phyloP scores from a whole-genome alignment of 306 rosid genomes.

The Citrullus colocynthis region DNA sequence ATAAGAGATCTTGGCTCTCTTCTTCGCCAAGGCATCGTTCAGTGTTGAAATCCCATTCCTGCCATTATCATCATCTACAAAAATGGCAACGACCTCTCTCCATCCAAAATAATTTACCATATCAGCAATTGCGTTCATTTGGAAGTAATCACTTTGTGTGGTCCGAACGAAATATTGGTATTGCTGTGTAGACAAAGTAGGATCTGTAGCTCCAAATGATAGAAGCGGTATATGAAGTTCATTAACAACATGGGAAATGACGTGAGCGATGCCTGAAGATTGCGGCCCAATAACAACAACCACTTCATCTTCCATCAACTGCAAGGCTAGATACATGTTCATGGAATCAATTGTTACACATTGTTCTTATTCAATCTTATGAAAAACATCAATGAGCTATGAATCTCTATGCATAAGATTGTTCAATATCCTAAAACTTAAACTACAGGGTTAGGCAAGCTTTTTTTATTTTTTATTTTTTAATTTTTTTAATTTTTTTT shows the following conservation, averaged over 20 bases:
- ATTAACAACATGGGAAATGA: constrained; percentile 71
- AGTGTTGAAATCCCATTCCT: constrained; percentile 58
- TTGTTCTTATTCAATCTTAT: not conserved
- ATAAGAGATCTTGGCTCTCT: constrained; percentile 56
- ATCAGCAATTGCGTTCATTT: constrained; percentile 78
- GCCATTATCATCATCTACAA: constrained; percentile 76
- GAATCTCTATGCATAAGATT: not conserved
- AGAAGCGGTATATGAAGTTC: constrained; percentile 89
- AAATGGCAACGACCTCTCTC: constrained; percentile 77
- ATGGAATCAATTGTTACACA: constrained; percentile 11
- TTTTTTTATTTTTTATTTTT: no score
- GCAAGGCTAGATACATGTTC: constrained; percentile 52
- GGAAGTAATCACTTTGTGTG: constrained; percentile 64
- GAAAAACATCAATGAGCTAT: not conserved
- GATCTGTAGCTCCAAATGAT: constrained; percentile 86
- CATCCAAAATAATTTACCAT: constrained; percentile 45
- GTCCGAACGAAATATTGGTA: constrained; percentile 71
- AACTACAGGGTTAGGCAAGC: not conserved
- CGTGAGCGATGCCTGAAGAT: constrained; percentile 86
- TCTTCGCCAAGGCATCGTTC: constrained; percentile 58
- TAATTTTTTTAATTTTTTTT: no score
- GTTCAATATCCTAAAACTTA: not conserved
- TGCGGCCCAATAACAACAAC: constrained; percentile 81
- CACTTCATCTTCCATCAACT: constrained; percentile 66
- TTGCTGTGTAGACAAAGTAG: constrained; percentile 63